phyloP scores from a whole-genome alignment of 164 flowering plant species.

The Santalum album region DNA sequence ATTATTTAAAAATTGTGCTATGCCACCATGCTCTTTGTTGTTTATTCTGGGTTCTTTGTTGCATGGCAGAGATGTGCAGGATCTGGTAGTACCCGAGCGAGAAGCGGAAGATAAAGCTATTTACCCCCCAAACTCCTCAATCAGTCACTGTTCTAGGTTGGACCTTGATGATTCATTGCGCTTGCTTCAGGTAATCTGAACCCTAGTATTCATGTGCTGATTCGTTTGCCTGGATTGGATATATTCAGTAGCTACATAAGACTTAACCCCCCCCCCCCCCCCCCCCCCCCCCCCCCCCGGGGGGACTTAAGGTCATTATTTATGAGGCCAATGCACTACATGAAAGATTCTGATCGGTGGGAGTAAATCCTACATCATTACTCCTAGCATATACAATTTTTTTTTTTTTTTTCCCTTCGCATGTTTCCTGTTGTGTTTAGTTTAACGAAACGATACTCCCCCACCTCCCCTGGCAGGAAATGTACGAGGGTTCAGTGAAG shows the following conservation, averaged over 20 bases:
- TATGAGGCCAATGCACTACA: too few species aligned
- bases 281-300: too few species aligned
- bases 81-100: constrained; percentile 13
- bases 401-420: background rate
- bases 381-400: too few species aligned
- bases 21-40: background rate
- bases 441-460: background rate
- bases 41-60: background rate
- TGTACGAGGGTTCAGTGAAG: constrained; percentile 17
- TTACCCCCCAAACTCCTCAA: constrained; percentile 20
- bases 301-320: too few species aligned
- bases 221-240: too few species aligned
- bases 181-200: constrained; percentile 22
- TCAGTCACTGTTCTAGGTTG: constrained; percentile 9
- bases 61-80: constrained; percentile 20
- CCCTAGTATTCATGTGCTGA: background rate
- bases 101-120: constrained; percentile 16
- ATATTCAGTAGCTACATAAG: too few species aligned
- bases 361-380: background rate
- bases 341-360: background rate
- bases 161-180: constrained; percentile 17
- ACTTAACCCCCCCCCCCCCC: too few species aligned
- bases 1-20: background rate
- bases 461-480: constrained; percentile 25
- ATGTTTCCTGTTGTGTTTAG: background rate